phyloP scores from a whole-genome alignment of 2,329 filamentous ascomycete species.

The Chaetomium sp. region DNA sequence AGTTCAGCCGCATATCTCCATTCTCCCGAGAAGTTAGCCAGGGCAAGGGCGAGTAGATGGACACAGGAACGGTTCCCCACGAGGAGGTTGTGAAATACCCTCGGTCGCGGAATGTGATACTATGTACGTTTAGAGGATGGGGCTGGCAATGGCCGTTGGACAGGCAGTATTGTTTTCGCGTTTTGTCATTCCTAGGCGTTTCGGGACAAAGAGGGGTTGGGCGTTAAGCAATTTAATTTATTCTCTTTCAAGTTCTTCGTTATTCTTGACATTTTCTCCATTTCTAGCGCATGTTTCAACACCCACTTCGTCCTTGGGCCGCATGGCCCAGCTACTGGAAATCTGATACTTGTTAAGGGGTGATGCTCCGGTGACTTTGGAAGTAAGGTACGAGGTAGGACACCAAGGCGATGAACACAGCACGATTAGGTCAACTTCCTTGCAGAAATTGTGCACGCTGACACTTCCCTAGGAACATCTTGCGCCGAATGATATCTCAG shows the following conservation, averaged over 20 bases:
- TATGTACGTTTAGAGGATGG: neutral
- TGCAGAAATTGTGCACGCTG: too few species aligned
- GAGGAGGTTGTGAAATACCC: constrained; percentile 13
- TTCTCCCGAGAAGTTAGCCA: constrained; percentile 35
- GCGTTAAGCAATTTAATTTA: neutral
- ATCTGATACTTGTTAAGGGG: too few species aligned
- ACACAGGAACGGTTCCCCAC: constrained; percentile 39
- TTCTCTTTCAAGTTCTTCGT: neutral
- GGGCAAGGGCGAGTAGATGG: constrained; percentile 31
- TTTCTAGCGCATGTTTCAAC: neutral
- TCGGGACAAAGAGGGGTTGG: neutral
- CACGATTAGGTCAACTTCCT: too few species aligned
- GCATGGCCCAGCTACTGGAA: too few species aligned
- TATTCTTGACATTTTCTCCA: neutral
- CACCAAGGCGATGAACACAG: too few species aligned
- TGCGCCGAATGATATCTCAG: too few species aligned
- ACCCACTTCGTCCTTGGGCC: too few species aligned
- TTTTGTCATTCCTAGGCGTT: neutral
- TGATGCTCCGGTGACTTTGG: too few species aligned
- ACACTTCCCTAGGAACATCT: too few species aligned
- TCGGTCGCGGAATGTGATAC: neutral
- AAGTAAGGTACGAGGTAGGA: too few species aligned
- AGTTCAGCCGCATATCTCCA: constrained; percentile 10
- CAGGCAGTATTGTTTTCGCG: neutral
- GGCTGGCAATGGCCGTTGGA: neutral